phyloP scores from a whole-genome alignment of 2,329 filamentous ascomycete species.

The Trichoderma sp. region DNA sequence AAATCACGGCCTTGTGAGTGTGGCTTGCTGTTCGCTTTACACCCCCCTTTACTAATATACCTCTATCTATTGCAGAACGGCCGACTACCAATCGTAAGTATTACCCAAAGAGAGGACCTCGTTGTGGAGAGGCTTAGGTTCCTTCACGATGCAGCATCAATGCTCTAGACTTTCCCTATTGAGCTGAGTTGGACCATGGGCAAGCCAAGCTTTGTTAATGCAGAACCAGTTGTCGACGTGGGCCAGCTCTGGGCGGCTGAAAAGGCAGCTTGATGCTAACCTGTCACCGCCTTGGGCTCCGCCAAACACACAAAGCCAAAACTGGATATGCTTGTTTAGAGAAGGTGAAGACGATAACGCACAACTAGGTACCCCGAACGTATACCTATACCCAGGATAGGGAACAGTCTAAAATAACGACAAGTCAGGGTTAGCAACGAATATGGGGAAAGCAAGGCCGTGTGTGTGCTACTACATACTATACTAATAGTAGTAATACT shows the following conservation, averaged over 20 bases:
- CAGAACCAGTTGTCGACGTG: constrained; percentile 2
- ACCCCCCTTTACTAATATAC: neutral
- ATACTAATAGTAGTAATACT: neutral
- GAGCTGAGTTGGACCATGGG: neutral
- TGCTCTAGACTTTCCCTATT: neutral
- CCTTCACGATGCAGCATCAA: constrained; percentile 1
- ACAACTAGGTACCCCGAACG: neutral
- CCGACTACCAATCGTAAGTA: constrained; percentile 1
- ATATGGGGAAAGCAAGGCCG: neutral
- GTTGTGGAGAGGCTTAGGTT: neutral
- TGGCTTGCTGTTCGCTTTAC: constrained; percentile 21
- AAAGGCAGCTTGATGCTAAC: constrained; percentile 21
- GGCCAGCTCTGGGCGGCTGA: constrained; percentile 22
- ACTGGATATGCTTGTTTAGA: constrained; percentile 18
- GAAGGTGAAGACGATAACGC: neutral
- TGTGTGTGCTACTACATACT: neutral
- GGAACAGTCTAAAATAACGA: neutral
- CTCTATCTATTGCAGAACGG: neutral
- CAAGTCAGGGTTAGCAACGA: neutral
- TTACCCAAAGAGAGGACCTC: constrained; percentile 9
- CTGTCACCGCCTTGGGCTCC: constrained; percentile 24
- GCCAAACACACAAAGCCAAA: neutral
- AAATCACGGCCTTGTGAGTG: constrained; percentile 1
- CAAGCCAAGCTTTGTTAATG: neutral
- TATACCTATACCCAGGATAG: neutral